A percentile compares a stretch with the other conserved stretches of the same genome.
Conservation (phyloP, 2,329 filamentous ascomycete genomes). For the Calonectria leucothoes region DNA sequence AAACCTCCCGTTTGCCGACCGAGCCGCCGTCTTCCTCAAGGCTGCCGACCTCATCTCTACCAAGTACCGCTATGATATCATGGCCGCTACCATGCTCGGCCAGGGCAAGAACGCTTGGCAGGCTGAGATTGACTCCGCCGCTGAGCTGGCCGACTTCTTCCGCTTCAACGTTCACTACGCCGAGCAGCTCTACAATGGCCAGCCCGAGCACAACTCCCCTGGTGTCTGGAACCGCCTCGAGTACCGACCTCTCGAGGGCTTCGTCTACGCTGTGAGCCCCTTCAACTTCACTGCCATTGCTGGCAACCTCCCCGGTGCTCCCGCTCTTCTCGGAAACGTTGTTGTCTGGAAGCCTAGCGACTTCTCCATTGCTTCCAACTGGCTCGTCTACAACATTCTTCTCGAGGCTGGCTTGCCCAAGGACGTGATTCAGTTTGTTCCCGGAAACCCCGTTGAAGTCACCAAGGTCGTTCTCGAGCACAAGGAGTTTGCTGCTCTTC, state of each 20-base stretch:
- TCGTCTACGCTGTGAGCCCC: conserved; percentile 92
- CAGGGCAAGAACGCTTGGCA: conserved; percentile 99
- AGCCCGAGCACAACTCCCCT: conserved; percentile 84
- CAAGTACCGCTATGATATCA: conserved; percentile 97
- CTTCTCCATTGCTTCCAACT: conserved; percentile 88
- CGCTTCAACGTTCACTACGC: conserved; percentile 96
- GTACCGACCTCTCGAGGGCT: conserved; percentile 90
- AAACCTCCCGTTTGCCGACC: conserved; percentile 85
- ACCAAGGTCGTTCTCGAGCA: conserved; percentile 82
- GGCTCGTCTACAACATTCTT: conserved; percentile 89
- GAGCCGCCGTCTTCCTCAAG: conserved; percentile 94
- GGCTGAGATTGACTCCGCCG: conserved; percentile 97
- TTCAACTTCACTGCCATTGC: conserved; percentile 99
- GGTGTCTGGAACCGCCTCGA: conserved; percentile 94
- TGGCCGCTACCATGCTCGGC: conserved; percentile 95
- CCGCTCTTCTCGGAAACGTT: conserved; percentile 92
- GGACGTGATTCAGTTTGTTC: conserved; percentile 93
- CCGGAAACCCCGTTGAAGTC: conserved; percentile 86
- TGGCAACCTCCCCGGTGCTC: conserved; percentile 85
- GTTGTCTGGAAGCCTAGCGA: conserved; percentile 98
- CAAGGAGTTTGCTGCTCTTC: conserved; percentile 86
- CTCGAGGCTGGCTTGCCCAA: conserved; percentile 90
- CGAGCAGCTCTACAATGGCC: conserved; percentile 88
- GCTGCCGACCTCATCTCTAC: conserved; percentile 89
- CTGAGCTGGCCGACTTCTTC: conserved; percentile 92